phyloP scores from a whole-genome alignment of 495 filamentous ascomycete genomes.

The Lasiosphaeriaceae sp. region DNA sequence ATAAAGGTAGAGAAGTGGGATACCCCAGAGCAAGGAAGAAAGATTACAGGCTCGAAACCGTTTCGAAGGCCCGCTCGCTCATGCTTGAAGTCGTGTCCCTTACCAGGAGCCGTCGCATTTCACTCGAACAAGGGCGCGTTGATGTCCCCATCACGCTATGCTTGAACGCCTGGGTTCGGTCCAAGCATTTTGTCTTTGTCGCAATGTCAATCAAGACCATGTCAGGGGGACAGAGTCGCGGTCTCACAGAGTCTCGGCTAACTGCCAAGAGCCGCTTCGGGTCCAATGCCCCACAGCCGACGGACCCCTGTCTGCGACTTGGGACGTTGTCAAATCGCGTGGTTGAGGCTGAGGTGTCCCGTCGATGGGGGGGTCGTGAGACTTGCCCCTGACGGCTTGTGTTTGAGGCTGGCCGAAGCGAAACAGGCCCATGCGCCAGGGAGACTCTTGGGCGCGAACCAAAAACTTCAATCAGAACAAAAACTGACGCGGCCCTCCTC shows the following conservation, averaged over 20 bases:
- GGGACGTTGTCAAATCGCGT: not conserved
- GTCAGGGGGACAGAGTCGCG: conserved; percentile 5
- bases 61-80: not conserved
- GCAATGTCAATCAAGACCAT: conserved; percentile 1
- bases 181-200: not conserved
- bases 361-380: conserved; percentile 24
- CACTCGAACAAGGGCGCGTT: not conserved
- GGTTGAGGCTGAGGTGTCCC: conserved; percentile 25
- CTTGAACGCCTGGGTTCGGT: not conserved
- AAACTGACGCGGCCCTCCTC: not conserved
- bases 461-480: not conserved
- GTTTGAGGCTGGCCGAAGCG: conserved; percentile 33
- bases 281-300: conserved; percentile 8
- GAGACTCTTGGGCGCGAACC: no score
- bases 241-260: conserved; percentile 9
- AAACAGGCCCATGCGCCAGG: conserved; percentile 19
- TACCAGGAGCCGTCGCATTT: not conserved
- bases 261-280: not conserved
- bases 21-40: not conserved
- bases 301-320: conserved; percentile 7
- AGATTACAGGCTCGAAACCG: not conserved
- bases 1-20: not conserved
- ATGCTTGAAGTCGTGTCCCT: not conserved
- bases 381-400: conserved; percentile 32
- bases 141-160: not conserved